Conservation (phyloP, 306 rosid genomes). For the Pyrus betulifolia region DNA sequence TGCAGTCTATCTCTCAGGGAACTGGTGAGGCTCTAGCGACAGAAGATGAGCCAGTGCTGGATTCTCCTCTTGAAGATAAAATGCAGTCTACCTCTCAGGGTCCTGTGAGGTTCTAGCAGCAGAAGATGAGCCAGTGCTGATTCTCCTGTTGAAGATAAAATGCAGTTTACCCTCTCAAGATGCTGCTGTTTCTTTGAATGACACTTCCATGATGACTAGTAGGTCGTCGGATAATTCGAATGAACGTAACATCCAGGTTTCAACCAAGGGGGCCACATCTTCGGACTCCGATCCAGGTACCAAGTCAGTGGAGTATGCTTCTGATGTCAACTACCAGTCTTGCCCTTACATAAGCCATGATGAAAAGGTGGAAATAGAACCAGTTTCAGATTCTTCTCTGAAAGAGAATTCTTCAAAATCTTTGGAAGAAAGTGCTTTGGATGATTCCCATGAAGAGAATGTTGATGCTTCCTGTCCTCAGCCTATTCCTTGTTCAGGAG, state of each 20-base stretch:
- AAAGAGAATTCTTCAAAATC: conserved; percentile 17
- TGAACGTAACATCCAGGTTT: conserved; percentile 4
- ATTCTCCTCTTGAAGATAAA: conserved; percentile 22
- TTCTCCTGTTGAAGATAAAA: conserved; percentile 22
- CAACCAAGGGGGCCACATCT: not conserved
- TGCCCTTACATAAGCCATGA: conserved; percentile 7
- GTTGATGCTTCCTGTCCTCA: conserved; percentile 12
- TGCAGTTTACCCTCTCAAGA: conserved; percentile 8
- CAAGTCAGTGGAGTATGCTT: conserved; percentile 23
- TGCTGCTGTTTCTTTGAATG: conserved; percentile 9
- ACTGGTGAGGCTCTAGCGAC: not conserved
- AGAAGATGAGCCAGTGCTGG: conserved; percentile 17
- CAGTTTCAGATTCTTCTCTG: conserved; percentile 14
- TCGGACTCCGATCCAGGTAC: conserved; percentile 19
- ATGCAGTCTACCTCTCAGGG: conserved; percentile 8
- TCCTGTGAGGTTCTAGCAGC: not conserved
- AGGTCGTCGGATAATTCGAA: not conserved
- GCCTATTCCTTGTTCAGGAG: conserved; percentile 27
- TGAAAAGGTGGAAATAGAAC: conserved; percentile 14
- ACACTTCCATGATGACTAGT: not conserved
- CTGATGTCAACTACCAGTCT: conserved; percentile 18
- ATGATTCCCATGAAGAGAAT: conserved; percentile 23
- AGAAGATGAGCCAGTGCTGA: conserved; percentile 15
- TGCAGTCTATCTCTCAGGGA: conserved; percentile 6
- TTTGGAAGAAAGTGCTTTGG: conserved; percentile 25